Percentiles rank a stretch among this genome's conserved stretches.
These are phyloP conservation scores for Osmanthus fragrans DNA, from an alignment of 257 asterid species.

Conservation along the genomic window DNA sequence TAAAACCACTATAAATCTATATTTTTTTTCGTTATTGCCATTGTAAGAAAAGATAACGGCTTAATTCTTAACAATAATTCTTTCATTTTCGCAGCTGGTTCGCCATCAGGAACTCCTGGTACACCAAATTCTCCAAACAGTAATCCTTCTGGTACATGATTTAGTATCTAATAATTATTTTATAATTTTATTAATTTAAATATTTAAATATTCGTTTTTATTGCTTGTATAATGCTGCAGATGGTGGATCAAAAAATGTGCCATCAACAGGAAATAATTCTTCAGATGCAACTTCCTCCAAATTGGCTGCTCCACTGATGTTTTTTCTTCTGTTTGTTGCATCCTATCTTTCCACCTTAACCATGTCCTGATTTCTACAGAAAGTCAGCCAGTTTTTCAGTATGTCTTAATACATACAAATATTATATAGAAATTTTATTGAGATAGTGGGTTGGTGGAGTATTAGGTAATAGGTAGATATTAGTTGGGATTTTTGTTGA, in stretches of 20 bases:
- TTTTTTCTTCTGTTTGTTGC: constrained; percentile 38
- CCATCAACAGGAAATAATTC: constrained; percentile 39
- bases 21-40: no score
- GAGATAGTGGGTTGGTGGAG: background rate
- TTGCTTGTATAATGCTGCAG: constrained; percentile 19
- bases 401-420: background rate
- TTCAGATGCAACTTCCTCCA: constrained; percentile 36
- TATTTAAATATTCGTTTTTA: background rate
- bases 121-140: constrained; percentile 49
- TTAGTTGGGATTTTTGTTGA: background rate
- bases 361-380: background rate
- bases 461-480: background rate
- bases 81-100: constrained; percentile 36
- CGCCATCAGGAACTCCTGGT: constrained; percentile 64
- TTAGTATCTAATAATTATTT: background rate
- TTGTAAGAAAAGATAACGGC: background rate
- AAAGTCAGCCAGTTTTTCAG: background rate
- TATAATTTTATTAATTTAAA: background rate
- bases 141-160: constrained; percentile 25
- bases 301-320: constrained; percentile 38
- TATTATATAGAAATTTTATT: background rate
- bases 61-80: background rate
- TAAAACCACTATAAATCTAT: no score
- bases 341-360: constrained; percentile 29
- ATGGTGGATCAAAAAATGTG: constrained; percentile 32